Conservation (phyloP, 2,329 filamentous ascomycete genomes). For the Xylaria sp. region DNA sequence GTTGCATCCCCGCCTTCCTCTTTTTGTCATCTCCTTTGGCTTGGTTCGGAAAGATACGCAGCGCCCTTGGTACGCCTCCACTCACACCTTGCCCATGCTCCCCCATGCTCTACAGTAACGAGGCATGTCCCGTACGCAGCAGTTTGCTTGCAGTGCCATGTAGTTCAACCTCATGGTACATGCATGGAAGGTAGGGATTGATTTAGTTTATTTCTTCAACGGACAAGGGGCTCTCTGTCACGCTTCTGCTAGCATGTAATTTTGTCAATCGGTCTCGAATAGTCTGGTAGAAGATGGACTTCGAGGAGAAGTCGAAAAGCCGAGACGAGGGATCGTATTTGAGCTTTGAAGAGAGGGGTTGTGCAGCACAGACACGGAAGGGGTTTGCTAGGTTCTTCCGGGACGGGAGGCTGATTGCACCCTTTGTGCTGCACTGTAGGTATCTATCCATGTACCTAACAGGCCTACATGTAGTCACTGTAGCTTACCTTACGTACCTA, state of each 20-base stretch:
- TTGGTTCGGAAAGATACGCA: conserved; percentile 25
- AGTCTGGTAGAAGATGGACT: neutral
- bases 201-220: neutral
- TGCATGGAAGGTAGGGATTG: neutral
- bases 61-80: conserved; percentile 22
- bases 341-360: conserved; percentile 13
- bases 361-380: conserved; percentile 27
- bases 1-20: conserved; percentile 25
- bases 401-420: conserved; percentile 24
- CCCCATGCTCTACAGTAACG: neutral
- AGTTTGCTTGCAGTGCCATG: neutral
- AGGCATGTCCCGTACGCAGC: neutral
- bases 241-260: conserved; percentile 1
- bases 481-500: neutral
- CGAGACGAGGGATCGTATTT: conserved; percentile 15
- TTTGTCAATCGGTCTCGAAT: neutral
- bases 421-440: neutral
- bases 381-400: conserved; percentile 23
- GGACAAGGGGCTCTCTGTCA: conserved; percentile 8
- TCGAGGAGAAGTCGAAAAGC: conserved; percentile 2
- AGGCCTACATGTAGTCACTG: neutral
- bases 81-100: conserved; percentile 24
- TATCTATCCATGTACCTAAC: neutral
- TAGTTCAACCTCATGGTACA: neutral
- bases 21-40: conserved; percentile 23